Percentiles rank a stretch among this genome's conserved stretches.
phyloP scores from a whole-genome alignment of 176 grass and related monocot genomes.

The Ampelocalamus luodianensis region DNA sequence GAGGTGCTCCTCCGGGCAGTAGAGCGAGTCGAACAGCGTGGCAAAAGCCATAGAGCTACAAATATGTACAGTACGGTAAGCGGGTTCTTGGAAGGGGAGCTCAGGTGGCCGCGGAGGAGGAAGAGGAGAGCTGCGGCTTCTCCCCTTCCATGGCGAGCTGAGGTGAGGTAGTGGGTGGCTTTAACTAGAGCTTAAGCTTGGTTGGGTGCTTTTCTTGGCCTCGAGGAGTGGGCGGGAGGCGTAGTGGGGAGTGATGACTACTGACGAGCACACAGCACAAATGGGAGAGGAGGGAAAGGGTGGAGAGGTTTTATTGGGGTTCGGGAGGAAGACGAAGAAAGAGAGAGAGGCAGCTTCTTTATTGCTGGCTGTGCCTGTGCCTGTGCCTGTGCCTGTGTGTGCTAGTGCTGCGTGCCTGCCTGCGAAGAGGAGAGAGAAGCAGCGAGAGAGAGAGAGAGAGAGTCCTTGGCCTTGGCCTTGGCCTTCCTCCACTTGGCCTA shows the following conservation, averaged over 20 bases:
- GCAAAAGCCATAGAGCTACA: constrained; percentile 45
- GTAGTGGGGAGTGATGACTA: too few species aligned
- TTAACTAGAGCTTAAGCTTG: background rate
- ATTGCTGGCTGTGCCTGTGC: constrained; percentile 2
- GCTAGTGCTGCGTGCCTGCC: background rate
- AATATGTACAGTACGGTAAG: background rate
- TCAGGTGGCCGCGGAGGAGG: constrained; percentile 23
- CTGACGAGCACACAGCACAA: constrained; percentile 9
- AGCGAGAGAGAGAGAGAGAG: too few species aligned
- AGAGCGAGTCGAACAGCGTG: constrained; percentile 68
- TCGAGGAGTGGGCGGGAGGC: constrained; percentile 26
- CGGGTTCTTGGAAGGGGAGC: background rate
- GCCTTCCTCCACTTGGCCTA: too few species aligned
- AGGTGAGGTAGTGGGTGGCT: background rate
- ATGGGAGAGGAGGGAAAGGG: constrained; percentile 20
- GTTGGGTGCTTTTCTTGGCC: constrained; percentile 24
- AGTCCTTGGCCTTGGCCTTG: too few species aligned
- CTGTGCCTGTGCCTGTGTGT: too few species aligned
- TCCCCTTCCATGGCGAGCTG: constrained; percentile 45
- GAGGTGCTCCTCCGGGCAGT: constrained; percentile 71
- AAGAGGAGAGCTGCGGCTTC: constrained; percentile 46
- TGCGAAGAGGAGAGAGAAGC: background rate
- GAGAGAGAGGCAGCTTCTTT: constrained; percentile 29
- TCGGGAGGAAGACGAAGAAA: constrained; percentile 38
- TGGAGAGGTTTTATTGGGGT: constrained; percentile 49